phyloP scores from a whole-genome alignment of 805 yeast genomes.

The Zygoascus biomembranicola region DNA sequence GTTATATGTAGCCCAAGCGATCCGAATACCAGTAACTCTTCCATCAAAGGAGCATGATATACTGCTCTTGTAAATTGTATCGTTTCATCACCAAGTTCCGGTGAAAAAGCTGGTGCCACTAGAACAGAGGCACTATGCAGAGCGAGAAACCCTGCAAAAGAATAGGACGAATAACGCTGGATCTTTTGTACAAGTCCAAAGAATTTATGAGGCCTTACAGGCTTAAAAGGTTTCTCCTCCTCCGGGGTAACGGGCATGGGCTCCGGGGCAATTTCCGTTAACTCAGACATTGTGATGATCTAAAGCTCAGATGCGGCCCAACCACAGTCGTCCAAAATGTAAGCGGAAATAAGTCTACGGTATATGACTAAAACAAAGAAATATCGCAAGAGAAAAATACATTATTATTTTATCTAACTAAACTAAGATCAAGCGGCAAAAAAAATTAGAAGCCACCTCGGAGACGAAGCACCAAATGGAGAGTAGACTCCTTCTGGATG shows the following conservation, averaged over 20 bases:
- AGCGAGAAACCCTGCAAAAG: conserved; percentile 46
- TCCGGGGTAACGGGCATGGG: not conserved
- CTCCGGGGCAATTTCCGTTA: not conserved
- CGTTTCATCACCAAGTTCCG: conserved; percentile 40
- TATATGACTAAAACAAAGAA: not conserved
- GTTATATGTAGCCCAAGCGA: conserved; percentile 40
- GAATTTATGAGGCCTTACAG: conserved; percentile 1
- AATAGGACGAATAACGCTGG: conserved; percentile 42
- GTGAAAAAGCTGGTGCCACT: conserved; percentile 43
- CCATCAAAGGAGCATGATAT: conserved; percentile 47
- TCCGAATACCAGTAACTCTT: conserved; percentile 38
- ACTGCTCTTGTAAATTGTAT: conserved; percentile 52
- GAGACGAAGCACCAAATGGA: conserved; percentile 92
- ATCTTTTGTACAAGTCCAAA: conserved; percentile 9
- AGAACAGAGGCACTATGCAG: conserved; percentile 50
- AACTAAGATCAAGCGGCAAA: not conserved
- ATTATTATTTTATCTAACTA: not conserved
- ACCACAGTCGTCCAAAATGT: not conserved
- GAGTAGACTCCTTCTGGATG: conserved; percentile 99
- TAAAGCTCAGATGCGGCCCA: not conserved
- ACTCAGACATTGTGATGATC: not conserved
- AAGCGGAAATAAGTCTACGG: too few species aligned
- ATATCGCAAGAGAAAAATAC: not conserved
- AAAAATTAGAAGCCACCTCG: conserved; percentile 48
- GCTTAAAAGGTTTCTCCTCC: not conserved